Base-by-base conservation (phyloP, 371 early-diverging fungal genomes). In the Catenaria anguillulae region DNA sequence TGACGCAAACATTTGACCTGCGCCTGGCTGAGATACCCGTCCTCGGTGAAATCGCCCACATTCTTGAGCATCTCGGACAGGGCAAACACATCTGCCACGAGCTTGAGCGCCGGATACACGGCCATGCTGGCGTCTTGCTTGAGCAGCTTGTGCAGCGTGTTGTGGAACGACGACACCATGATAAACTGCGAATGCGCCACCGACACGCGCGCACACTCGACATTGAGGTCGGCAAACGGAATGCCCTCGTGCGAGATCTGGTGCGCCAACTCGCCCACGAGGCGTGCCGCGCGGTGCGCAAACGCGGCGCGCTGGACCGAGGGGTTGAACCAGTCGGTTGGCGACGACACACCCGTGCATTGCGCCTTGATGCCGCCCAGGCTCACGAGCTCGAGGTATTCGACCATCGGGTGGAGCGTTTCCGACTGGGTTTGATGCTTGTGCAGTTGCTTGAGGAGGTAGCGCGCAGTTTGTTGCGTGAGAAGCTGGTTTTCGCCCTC, bases 401-500 rank as follows among this genome's bases (percentile, higher is more conserved):
- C 4, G 68, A 68, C 21, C 68, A 55, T 31, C 40, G 24, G 46
- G 46, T 31, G 33, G 33, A 35, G 33, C 24, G 24, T 21, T 36
- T 26, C 26, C 12, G 26, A 13, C 33, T 26, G 34, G 13, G 33
- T 45, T 23, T 35, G 61, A 15, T 42, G 67, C 63, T 70, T 67
- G 72, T 66, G 66, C 43, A 71, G 63, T 19, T 34, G 61, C 66
- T 73, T 73, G 50, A 73, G 68, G 34, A 63, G 24, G 48, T 42
- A 64, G 10, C 64, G 62, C 43, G 56, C 29, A 15, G 56, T 40
- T 36, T 64, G 65, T 40, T 50, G 65, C 26, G 75, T 75, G 56
- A 76, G 67, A 15, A 76, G 66, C 0, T 64, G 64, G 52, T 76
- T 76, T 62, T 76, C 77, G n/a, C 77, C 77, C 59, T 76, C 77